These are phyloP conservation scores for Sporobolomyces phaffii DNA, from an alignment of 768 basidiomycete species.

Conservation along the genomic window DNA sequence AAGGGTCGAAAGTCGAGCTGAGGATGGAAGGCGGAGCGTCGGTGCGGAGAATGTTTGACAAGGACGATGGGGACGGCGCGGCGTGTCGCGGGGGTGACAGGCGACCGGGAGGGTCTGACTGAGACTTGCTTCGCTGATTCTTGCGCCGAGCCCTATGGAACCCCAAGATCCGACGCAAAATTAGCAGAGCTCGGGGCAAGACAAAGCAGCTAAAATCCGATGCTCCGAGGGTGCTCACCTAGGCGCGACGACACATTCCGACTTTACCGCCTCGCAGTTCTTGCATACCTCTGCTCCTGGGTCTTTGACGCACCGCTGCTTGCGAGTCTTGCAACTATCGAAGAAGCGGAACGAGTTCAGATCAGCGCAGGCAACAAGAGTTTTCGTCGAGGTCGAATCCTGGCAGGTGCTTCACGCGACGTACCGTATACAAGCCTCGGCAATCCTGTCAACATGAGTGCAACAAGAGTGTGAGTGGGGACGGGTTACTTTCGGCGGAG, in stretches of 20 bases:
- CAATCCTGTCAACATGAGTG: background rate
- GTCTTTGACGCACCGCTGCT: slow-evolving; percentile 21
- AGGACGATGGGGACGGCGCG: slow-evolving; percentile 6
- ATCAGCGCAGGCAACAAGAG: background rate
- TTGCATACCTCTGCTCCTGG: background rate
- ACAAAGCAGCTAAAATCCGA: too few species aligned
- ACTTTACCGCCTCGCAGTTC: slow-evolving; percentile 13
- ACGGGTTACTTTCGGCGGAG: background rate
- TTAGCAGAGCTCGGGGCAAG: too few species aligned
- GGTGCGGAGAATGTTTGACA: slow-evolving; percentile 2
- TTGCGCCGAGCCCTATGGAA: slow-evolving; percentile 7
- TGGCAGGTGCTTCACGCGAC: background rate
- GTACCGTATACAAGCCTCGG: slow-evolving; percentile 22
- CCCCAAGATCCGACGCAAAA: too few species aligned
- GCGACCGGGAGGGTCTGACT: background rate
- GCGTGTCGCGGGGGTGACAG: slow-evolving; percentile 6
- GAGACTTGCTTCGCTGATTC: background rate
- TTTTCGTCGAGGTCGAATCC: background rate
- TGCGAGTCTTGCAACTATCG: slow-evolving; percentile 20
- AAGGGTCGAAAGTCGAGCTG: background rate
- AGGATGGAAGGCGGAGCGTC: background rate
- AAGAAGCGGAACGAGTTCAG: background rate
- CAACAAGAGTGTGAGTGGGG: background rate
- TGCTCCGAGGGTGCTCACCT: too few species aligned
- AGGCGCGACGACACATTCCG: slow-evolving; percentile 21